phyloP scores from a whole-genome alignment of 495 filamentous ascomycete genomes.

The Xylaria palmicola region DNA sequence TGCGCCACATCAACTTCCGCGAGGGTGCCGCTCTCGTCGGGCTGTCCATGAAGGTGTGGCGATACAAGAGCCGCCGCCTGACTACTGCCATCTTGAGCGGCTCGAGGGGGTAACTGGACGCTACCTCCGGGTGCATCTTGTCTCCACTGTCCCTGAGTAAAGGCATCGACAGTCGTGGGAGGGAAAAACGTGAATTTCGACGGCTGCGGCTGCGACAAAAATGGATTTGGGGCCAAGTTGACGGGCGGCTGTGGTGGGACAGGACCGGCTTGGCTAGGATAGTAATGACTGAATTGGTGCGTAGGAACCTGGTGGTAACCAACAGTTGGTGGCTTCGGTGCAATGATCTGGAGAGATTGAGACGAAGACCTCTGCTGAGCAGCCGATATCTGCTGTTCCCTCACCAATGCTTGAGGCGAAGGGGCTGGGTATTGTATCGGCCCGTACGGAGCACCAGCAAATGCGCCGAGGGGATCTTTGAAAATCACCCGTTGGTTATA shows the following conservation, averaged over 20 bases:
- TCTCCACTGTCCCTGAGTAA: constrained; percentile 30
- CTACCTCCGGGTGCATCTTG: constrained; percentile 19
- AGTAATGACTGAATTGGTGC: constrained; percentile 28
- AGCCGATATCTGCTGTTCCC: constrained; percentile 34
- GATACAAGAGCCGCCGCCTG: constrained; percentile 9
- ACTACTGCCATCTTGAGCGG: constrained; percentile 14
- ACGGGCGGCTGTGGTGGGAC: constrained; percentile 20
- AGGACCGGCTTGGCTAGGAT: constrained; percentile 25
- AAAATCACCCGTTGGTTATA: constrained; percentile 93
- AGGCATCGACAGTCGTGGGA: constrained; percentile 32
- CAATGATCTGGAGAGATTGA: constrained; percentile 39
- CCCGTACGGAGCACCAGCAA: constrained; percentile 37
- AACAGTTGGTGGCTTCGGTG: constrained; percentile 38
- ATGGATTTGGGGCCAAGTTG: constrained; percentile 26
- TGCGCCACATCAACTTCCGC: constrained; percentile 17
- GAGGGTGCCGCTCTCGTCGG: constrained; percentile 20
- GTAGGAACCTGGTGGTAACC: constrained; percentile 29
- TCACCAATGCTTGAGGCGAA: constrained; percentile 26
- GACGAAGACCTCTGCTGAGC: constrained; percentile 37
- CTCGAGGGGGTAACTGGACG: constrained; percentile 12
- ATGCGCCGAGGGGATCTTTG: constrained; percentile 78
- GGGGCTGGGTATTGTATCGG: constrained; percentile 34
- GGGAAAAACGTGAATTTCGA: constrained; percentile 35
- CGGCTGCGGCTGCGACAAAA: constrained; percentile 24
- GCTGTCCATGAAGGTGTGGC: constrained; percentile 8